Evolutionary conservation across 257 asterid species (phyloP).

Genomic region (Solanum peruvianum): DNA sequence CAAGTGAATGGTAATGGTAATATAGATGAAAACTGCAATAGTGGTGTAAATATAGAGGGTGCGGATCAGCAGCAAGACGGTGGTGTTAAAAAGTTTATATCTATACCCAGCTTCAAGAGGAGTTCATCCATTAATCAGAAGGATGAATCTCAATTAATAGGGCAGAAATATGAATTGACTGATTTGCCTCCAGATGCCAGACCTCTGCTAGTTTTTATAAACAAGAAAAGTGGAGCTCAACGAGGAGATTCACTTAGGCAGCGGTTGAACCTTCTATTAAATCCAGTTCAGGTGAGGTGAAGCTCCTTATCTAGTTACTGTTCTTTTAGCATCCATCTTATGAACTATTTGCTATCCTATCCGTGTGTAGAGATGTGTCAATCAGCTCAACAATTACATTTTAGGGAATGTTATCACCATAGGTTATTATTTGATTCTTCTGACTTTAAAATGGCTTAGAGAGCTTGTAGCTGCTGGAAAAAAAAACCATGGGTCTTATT

Average conservation of each 20-base stretch:
- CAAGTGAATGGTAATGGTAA: conserved; percentile 42
- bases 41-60: conserved; percentile 27
- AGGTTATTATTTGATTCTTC: not conserved
- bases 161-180: conserved; percentile 67
- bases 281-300: conserved; percentile 86
- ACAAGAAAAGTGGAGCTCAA: conserved; percentile 98
- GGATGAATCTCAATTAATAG: conserved; percentile 44
- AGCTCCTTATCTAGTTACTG: not conserved
- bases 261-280: conserved; percentile 71
- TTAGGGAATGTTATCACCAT: not conserved
- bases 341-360: not conserved
- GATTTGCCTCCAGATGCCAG: conserved; percentile 91
- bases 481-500: not conserved
- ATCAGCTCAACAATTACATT: not conserved
- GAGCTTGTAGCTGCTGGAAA: not conserved
- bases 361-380: not conserved
- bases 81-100: conserved; percentile 42
- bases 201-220: conserved; percentile 78
- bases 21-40: conserved; percentile 42
- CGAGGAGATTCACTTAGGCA: conserved; percentile 77
- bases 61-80: conserved; percentile 31
- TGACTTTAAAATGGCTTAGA: not conserved
- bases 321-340: not conserved
- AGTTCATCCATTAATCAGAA: conserved; percentile 51
- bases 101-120: conserved; percentile 46